These are phyloP conservation scores for Calocybe gangraenosa DNA, from an alignment of 768 basidiomycete genomes.

Conservation along the genomic window DNA sequence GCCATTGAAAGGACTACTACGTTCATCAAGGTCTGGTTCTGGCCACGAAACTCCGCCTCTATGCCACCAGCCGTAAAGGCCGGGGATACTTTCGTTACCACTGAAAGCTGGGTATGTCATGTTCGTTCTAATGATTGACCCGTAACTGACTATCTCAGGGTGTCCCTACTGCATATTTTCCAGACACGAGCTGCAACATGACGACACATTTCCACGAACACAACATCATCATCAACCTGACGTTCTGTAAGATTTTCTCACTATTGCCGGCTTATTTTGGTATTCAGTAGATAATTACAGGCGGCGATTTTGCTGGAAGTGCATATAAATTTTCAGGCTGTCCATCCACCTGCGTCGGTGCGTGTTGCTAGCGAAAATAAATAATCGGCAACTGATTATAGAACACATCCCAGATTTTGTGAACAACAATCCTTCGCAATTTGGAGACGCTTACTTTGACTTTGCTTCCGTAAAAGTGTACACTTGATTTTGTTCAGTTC, in stretches of 20 bases:
- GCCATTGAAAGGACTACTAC: conserved; percentile 56
- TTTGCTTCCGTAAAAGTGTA: conserved; percentile 47
- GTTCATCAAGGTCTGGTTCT: conserved; percentile 71
- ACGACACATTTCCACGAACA: conserved; percentile 47
- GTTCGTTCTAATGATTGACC: background rate
- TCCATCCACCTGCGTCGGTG: conserved; percentile 53
- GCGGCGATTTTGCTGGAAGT: conserved; percentile 57
- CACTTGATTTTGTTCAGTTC: background rate
- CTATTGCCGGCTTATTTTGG: background rate
- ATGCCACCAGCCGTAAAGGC: conserved; percentile 46
- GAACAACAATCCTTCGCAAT: conserved; percentile 55
- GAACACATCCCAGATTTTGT: conserved; percentile 41
- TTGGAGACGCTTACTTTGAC: conserved; percentile 61
- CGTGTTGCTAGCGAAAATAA: conserved; percentile 20
- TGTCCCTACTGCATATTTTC: conserved; percentile 53
- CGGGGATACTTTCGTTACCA: conserved; percentile 36
- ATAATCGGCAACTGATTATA: background rate
- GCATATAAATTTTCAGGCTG: conserved; percentile 45
- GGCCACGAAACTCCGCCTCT: conserved; percentile 45
- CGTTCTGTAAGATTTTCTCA: conserved; percentile 37
- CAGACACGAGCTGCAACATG: conserved; percentile 56
- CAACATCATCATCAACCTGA: conserved; percentile 64
- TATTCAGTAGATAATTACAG: conserved; percentile 14
- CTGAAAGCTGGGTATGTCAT: conserved; percentile 47
- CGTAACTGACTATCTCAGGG: conserved; percentile 33